Percentiles rank a stretch among this genome's conserved stretches.
Evolutionary conservation across 2,329 filamentous ascomycete genomes (phyloP).

Genomic region (Myrmaecium sp.): DNA sequence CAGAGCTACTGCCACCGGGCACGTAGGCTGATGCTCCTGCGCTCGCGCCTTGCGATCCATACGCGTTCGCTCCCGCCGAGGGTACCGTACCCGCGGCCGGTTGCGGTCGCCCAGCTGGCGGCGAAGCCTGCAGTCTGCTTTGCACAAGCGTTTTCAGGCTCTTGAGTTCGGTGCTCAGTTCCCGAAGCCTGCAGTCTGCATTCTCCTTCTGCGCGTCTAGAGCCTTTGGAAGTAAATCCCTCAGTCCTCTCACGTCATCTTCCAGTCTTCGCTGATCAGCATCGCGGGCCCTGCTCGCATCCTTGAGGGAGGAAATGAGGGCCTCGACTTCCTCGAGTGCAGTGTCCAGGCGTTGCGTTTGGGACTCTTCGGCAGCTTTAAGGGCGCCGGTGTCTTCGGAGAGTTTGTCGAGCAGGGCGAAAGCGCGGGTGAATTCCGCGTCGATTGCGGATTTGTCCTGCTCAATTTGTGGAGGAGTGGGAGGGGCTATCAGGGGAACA

Average conservation of each 20-base stretch:
- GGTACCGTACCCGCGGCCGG: conserved; percentile 1
- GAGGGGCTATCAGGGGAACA: conserved; percentile 75
- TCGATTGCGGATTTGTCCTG: conserved; percentile 89
- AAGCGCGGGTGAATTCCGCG: conserved; percentile 83
- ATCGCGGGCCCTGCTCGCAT: conserved; percentile 63
- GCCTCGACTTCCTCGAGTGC: conserved; percentile 71
- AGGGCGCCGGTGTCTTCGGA: conserved; percentile 76
- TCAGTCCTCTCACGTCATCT: conserved; percentile 68
- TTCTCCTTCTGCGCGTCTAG: conserved; percentile 75
- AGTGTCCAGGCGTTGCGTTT: conserved; percentile 67
- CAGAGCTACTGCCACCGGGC: too few species aligned
- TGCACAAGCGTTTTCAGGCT: conserved; percentile 78
- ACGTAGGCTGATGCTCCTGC: too few species aligned
- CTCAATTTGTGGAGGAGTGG: conserved; percentile 82
- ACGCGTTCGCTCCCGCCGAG: conserved; percentile 7
- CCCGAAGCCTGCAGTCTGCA: conserved; percentile 64
- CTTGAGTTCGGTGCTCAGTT: conserved; percentile 74
- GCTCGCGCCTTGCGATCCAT: too few species aligned
- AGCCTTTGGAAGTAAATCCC: conserved; percentile 75
- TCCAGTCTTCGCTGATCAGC: conserved; percentile 75
- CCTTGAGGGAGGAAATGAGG: conserved; percentile 67
- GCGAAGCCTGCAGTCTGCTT: conserved; percentile 33
- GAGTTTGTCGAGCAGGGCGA: conserved; percentile 79
- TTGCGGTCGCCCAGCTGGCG: conserved; percentile 9
- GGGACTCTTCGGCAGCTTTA: conserved; percentile 69